phyloP scores from a whole-genome alignment of 208 protist genomes.

The Trypanosoma melophagium region DNA sequence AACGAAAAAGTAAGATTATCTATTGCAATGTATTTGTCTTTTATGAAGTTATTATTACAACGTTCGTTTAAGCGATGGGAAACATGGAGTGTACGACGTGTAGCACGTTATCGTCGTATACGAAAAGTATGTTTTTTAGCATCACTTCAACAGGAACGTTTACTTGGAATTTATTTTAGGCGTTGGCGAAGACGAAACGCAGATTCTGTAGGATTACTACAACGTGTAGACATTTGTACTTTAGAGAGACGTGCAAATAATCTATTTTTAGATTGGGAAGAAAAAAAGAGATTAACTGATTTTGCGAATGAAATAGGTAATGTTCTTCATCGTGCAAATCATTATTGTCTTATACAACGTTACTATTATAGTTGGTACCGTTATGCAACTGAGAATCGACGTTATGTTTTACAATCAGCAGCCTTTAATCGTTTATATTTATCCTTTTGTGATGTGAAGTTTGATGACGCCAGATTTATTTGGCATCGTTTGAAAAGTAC shows the following conservation, averaged over 20 bases:
- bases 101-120: constrained; percentile 8
- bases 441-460: constrained; percentile 35
- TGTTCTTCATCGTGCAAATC: neutral
- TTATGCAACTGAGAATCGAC: neutral
- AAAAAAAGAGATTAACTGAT: neutral
- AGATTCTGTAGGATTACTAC: neutral
- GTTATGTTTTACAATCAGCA: constrained; percentile 1
- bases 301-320: neutral
- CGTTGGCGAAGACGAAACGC: neutral
- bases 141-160: neutral
- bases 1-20: neutral
- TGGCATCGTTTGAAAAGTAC: constrained; percentile 13
- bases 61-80: constrained; percentile 6
- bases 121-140: constrained; percentile 16
- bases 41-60: neutral
- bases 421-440: constrained; percentile 57
- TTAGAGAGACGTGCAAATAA: constrained; percentile 2
- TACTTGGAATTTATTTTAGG: constrained; percentile 19
- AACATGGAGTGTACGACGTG: constrained; percentile 1
- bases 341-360: constrained; percentile 6
- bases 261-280: neutral
- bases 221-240: neutral
- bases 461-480: constrained; percentile 27
- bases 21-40: constrained; percentile 5
- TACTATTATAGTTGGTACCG: constrained; percentile 21